phyloP scores from a whole-genome alignment of 345 rosid genomes.

The Cardamine resedifolia region DNA sequence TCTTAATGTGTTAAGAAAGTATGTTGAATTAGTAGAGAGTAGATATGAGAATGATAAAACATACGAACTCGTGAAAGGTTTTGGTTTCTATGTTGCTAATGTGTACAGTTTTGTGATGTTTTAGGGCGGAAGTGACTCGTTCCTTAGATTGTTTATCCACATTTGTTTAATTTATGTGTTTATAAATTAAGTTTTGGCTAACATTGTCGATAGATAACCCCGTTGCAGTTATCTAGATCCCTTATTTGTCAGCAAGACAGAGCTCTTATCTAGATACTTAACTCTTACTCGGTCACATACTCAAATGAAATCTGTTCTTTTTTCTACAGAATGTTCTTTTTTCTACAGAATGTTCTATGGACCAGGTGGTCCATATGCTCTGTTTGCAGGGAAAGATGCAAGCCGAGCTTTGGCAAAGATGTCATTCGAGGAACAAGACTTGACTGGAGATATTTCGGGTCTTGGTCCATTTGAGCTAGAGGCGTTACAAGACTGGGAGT shows the following conservation, averaged over 20 bases:
- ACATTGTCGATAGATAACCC: not conserved
- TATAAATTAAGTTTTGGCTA: not conserved
- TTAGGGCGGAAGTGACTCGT: too few relatives aligned
- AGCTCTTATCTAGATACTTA: not conserved
- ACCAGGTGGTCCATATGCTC: conserved; percentile 94
- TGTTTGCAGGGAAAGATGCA: conserved; percentile 96
- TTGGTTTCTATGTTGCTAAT: not conserved
- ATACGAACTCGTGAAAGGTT: not conserved
- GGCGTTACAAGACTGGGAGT: conserved; percentile 97
- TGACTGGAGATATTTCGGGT: conserved; percentile 89
- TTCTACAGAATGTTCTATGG: conserved; percentile 91
- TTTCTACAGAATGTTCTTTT: too few relatives aligned
- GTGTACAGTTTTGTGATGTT: not conserved
- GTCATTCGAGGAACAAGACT: conserved; percentile 90
- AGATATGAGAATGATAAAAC: too few relatives aligned
- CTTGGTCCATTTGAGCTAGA: conserved; percentile 92
- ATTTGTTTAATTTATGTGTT: too few relatives aligned
- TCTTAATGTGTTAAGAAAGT: too few relatives aligned
- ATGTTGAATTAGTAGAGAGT: too few relatives aligned
- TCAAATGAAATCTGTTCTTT: not conserved
- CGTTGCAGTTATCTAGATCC: not conserved
- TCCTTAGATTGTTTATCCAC: too few relatives aligned
- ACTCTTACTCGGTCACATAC: not conserved
- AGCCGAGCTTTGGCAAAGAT: conserved; percentile 98
- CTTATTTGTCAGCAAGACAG: not conserved